A percentile compares a stretch with the other conserved stretches of the same genome.
phyloP scores from a whole-genome alignment of 116 monocot genomes.

The Papilionanthe hybrid region DNA sequence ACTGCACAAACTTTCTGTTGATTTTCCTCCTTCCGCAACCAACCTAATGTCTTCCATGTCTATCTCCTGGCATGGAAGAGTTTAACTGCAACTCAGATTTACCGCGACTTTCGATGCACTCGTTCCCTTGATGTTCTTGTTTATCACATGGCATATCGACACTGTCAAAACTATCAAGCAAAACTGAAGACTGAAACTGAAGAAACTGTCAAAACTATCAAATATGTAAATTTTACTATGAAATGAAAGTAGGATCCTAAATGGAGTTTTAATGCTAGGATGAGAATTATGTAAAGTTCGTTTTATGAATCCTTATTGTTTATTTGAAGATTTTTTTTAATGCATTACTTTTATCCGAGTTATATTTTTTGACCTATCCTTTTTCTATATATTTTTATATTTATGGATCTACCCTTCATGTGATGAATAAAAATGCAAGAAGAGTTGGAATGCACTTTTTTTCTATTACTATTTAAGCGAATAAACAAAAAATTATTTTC shows the following conservation, averaged over 20 bases:
- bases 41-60: constrained; percentile 29
- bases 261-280: background rate
- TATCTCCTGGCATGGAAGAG: constrained; percentile 30
- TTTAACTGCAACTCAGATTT: constrained; percentile 38
- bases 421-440: background rate
- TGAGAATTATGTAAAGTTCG: background rate
- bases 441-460: background rate
- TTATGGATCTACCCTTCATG: background rate
- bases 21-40: constrained; percentile 1
- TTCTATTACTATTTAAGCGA: background rate
- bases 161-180: constrained; percentile 45
- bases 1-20: constrained; percentile 15
- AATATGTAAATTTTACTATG: too few relatives aligned
- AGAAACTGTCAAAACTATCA: too few relatives aligned
- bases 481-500: background rate
- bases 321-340: too few relatives aligned
- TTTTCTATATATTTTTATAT: background rate
- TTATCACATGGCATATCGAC: constrained; percentile 30
- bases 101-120: constrained; percentile 30
- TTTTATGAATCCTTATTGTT: background rate
- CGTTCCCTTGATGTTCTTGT: constrained; percentile 50
- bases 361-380: too few relatives aligned
- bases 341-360: too few relatives aligned
- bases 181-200: too few relatives aligned
- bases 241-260: too few relatives aligned